Evolutionary conservation across 805 yeast species (phyloP).

Genomic region (Saccharomycopsis olivae): DNA sequence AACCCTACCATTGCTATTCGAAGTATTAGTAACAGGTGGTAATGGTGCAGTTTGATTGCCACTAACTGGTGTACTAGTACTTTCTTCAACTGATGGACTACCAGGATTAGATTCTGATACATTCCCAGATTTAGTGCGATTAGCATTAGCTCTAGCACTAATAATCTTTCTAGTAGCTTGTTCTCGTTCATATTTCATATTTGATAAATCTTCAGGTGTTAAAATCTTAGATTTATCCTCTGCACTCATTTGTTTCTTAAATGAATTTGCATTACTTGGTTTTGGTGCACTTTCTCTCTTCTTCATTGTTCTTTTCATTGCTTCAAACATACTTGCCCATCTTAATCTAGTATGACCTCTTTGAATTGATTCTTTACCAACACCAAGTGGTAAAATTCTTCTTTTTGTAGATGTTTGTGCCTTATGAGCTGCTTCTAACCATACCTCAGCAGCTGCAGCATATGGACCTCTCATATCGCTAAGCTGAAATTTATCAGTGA

Average conservation of each 20-base stretch:
- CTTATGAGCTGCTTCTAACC: slow-evolving; percentile 87
- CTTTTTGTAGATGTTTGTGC: slow-evolving; percentile 83
- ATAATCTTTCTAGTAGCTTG: slow-evolving; percentile 70
- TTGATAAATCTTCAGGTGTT: slow-evolving; percentile 77
- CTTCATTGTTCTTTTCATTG: slow-evolving; percentile 79
- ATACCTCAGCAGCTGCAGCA: slow-evolving; percentile 73
- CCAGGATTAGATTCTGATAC: neutral
- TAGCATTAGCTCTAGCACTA: slow-evolving; percentile 19
- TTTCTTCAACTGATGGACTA: neutral
- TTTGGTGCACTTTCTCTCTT: slow-evolving; percentile 73
- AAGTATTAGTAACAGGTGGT: no score
- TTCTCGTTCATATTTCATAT: slow-evolving; percentile 77
- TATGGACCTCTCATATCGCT: slow-evolving; percentile 81
- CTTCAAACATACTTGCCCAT: slow-evolving; percentile 98
- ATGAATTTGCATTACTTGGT: slow-evolving; percentile 34
- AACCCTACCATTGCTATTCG: no score
- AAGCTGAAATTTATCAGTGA: slow-evolving; percentile 75
- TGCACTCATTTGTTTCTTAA: slow-evolving; percentile 30
- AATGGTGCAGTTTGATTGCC: neutral
- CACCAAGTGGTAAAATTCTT: slow-evolving; percentile 84
- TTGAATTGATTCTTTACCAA: slow-evolving; percentile 86
- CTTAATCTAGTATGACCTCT: slow-evolving; percentile 84
- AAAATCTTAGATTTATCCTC: slow-evolving; percentile 39
- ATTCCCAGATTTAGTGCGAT: neutral
- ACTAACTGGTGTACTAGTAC: no score